Conservation (phyloP, 2,329 filamentous ascomycete genomes). For the Xylariales sp. region DNA sequence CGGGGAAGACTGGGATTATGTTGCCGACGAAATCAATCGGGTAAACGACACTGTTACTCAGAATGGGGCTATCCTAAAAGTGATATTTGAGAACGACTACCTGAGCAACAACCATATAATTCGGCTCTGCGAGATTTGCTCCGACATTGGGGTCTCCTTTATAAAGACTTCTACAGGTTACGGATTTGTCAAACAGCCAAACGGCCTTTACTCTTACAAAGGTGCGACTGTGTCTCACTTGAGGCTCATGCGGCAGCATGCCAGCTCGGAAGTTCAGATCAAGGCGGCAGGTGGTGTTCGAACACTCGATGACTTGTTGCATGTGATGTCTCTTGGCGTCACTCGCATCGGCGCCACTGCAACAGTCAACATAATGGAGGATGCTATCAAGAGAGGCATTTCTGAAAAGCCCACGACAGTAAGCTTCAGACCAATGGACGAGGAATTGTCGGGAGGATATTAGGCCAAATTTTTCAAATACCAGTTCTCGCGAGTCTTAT, state of each 20-base stretch:
- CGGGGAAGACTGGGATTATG: conserved; percentile 52
- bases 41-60: conserved; percentile 43
- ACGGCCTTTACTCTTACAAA: conserved; percentile 47
- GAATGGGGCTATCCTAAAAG: conserved; percentile 47
- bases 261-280: conserved; percentile 41
- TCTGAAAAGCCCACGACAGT: not conserved
- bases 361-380: conserved; percentile 49
- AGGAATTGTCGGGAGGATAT: not conserved
- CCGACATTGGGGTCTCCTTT: conserved; percentile 45
- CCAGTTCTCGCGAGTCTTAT: too few species aligned
- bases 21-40: conserved; percentile 43
- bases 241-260: conserved; percentile 46
- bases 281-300: conserved; percentile 56
- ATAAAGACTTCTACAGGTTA: conserved; percentile 60
- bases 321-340: conserved; percentile 49
- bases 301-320: conserved; percentile 51
- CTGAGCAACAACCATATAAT: conserved; percentile 44
- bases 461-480: too few species aligned
- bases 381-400: conserved; percentile 47
- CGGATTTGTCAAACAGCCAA: conserved; percentile 51
- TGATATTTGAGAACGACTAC: conserved; percentile 61
- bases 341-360: conserved; percentile 53
- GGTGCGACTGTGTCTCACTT: conserved; percentile 49
- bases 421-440: not conserved
- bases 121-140: conserved; percentile 51